Percentiles rank a stretch among this genome's conserved stretches.
phyloP scores from a whole-genome alignment of 352 stramenopile species.

The Globisporangium splendens region DNA sequence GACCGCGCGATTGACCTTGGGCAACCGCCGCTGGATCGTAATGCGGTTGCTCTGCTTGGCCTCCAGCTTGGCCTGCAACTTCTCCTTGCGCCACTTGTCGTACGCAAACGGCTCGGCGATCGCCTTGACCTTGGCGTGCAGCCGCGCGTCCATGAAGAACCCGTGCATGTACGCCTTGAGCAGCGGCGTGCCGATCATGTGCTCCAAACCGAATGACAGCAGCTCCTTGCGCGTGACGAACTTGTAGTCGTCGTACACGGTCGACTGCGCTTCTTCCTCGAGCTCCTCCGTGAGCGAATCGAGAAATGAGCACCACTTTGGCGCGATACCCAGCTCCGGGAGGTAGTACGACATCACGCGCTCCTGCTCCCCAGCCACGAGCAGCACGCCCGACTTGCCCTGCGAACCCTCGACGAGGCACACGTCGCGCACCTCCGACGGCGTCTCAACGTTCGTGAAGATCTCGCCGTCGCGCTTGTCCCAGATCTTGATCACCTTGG shows the following conservation, averaged over 20 bases:
- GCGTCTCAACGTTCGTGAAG: slow-evolving; percentile 97
- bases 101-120: slow-evolving; percentile 98
- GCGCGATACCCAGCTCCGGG: slow-evolving; percentile 95
- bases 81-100: slow-evolving; percentile 96
- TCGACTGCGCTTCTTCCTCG: slow-evolving; percentile 93
- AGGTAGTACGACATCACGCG: slow-evolving; percentile 99
- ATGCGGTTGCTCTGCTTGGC: slow-evolving; percentile 89
- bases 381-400: slow-evolving; percentile 93
- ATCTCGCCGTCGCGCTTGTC: slow-evolving; percentile 86
- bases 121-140: slow-evolving; percentile 96
- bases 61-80: slow-evolving; percentile 92
- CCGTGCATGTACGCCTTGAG: slow-evolving; percentile 99
- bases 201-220: slow-evolving; percentile 94
- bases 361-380: slow-evolving; percentile 96
- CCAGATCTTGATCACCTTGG: slow-evolving; percentile 99
- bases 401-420: slow-evolving; percentile 90
- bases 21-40: slow-evolving; percentile 81
- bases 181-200: slow-evolving; percentile 96
- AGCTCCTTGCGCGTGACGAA: slow-evolving; percentile 97
- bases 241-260: slow-evolving; percentile 99
- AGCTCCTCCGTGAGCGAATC: slow-evolving; percentile 99
- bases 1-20: slow-evolving; percentile 89
- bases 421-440: slow-evolving; percentile 94
- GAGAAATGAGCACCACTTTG: slow-evolving; percentile 99
- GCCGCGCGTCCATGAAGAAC: slow-evolving; percentile 99